These are phyloP conservation scores for Scorias spongiosa DNA, from an alignment of 2,329 filamentous ascomycete genomes.

Conservation along the genomic window DNA sequence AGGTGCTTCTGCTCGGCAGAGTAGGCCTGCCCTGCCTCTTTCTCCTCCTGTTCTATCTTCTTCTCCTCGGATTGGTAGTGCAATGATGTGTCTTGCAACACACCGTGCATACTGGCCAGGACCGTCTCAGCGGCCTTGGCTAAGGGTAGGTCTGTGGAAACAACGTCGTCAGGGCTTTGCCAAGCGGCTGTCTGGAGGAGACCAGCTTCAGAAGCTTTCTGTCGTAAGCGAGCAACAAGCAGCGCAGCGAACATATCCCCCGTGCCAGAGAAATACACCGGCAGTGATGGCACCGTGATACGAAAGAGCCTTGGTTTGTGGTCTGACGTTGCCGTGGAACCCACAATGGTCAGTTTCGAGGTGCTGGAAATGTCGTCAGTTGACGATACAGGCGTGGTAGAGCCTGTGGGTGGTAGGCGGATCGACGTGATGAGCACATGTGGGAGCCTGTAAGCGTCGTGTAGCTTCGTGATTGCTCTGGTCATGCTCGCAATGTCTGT, in stretches of 20 bases:
- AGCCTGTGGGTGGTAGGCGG: constrained; percentile 42
- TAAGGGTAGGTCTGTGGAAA: constrained; percentile 58
- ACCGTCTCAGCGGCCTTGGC: constrained; percentile 76
- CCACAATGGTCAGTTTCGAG: constrained; percentile 43
- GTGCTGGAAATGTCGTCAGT: constrained; percentile 4
- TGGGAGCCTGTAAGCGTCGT: constrained; percentile 54
- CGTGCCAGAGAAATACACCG: constrained; percentile 91
- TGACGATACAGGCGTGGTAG: constrained; percentile 26
- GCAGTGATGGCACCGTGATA: constrained; percentile 70
- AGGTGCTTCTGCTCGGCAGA: constrained; percentile 44
- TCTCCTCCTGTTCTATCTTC: constrained; percentile 28
- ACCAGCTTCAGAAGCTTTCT: constrained; percentile 48
- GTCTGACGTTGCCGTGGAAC: constrained; percentile 52
- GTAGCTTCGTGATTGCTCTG: constrained; percentile 60
- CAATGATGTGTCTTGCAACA: constrained; percentile 52
- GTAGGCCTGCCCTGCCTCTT: constrained; percentile 26
- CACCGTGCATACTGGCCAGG: constrained; percentile 79
- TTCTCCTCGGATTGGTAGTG: constrained; percentile 52
- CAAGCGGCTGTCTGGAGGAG: constrained; percentile 49
- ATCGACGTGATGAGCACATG: constrained; percentile 91
- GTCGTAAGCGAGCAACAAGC: constrained; percentile 71
- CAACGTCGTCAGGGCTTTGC: constrained; percentile 60
- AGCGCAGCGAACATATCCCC: constrained; percentile 97
- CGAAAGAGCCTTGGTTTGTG: constrained; percentile 69
- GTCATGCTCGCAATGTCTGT: constrained; percentile 57